Percentiles rank a stretch among this genome's conserved stretches.
Conservation (phyloP, 2,329 filamentous ascomycete species). For the Lasiodiplodia hormozganensis region DNA sequence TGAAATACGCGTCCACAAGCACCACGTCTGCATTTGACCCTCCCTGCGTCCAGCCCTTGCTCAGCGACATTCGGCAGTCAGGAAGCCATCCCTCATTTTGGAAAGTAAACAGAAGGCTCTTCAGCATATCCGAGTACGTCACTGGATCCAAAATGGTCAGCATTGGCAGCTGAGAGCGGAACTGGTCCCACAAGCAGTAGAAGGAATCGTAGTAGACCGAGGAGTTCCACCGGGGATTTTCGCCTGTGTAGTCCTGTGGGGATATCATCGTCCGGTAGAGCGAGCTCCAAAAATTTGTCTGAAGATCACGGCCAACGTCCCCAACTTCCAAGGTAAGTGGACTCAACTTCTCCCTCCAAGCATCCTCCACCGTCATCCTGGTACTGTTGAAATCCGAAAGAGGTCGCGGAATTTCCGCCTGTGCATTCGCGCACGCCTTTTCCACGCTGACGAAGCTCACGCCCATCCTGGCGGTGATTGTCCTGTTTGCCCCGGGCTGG, state of each 20-base stretch:
- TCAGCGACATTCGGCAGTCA: conserved; percentile 79
- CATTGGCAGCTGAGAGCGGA: conserved; percentile 65
- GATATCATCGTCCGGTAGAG: conserved; percentile 54
- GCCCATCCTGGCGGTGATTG: conserved; percentile 70
- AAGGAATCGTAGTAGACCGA: conserved; percentile 58
- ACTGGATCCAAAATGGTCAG: conserved; percentile 71
- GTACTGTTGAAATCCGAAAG: conserved; percentile 67
- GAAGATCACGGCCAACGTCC: conserved; percentile 45
- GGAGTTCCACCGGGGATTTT: conserved; percentile 55
- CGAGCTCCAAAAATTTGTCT: conserved; percentile 53
- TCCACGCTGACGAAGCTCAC: conserved; percentile 72
- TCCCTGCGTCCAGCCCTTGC: conserved; percentile 76
- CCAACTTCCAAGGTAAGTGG: conserved; percentile 48
- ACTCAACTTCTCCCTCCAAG: conserved; percentile 50
- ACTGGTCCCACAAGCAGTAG: conserved; percentile 66
- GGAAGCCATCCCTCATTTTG: conserved; percentile 75
- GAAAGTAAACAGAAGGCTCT: conserved; percentile 76
- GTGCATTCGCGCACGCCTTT: conserved; percentile 72
- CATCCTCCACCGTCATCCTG: conserved; percentile 48
- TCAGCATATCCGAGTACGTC: conserved; percentile 70
- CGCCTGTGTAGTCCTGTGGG: conserved; percentile 56
- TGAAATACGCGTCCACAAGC: conserved; percentile 72
- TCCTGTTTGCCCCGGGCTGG: conserved; percentile 64
- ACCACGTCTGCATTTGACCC: conserved; percentile 78
- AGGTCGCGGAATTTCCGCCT: conserved; percentile 67